Base-by-base conservation (phyloP, 2,329 filamentous ascomycete genomes). In the Teratosphaeriaceae sp. region DNA sequence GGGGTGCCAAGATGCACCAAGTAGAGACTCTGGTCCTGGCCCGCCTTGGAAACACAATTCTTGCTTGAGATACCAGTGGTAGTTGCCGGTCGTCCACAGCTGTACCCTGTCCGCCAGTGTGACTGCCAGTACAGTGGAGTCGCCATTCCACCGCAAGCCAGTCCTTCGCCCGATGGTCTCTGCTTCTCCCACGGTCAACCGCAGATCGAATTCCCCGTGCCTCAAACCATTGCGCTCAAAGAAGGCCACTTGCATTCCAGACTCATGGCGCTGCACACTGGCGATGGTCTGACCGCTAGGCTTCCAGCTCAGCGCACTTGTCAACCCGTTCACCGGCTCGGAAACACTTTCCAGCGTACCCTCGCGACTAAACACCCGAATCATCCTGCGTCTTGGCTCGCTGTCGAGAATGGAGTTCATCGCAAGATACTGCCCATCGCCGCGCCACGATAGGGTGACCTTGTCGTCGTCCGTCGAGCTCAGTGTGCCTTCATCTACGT, bases 61-160 rank as follows among this genome's bases (percentile, higher is more conserved):
- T 62, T 95, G 88, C 68, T 98, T 98, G 13, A 98, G 73, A 63
- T 97, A 97, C 78, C 92, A 98, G 61, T 97, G 87, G 55, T 98
- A 98, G 63, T 98, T 98, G 16, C 88, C 85, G 75, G 84, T 95
- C 1, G 88, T 95, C 92, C 92, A 98, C 1, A 98, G 70, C 60
- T 98, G 92, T n/a, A 92, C 69, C 43, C 79, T 76, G 50, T 88
- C 78, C 23, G 72, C 70, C 53, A 89, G 79, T 1, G 78, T 73
- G n/a, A 96, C 82, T 5, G 90, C 88, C 35, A 98, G 73, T 1
- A 95, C 87, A 1, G 82, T 90, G 0, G 92, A 98, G 61, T 98
- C 90, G 3, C 80, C 75, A 59, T 96, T 98, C 92, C 92, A 98
- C 37, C 78, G 75, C 12, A 98, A 70, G 21, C 69, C 67, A 42